Evolutionary conservation across 2,329 filamentous ascomycete species (phyloP), one percentile per base, ranked within the genome.

Genomic region (Aureobasidium sp.): DNA sequence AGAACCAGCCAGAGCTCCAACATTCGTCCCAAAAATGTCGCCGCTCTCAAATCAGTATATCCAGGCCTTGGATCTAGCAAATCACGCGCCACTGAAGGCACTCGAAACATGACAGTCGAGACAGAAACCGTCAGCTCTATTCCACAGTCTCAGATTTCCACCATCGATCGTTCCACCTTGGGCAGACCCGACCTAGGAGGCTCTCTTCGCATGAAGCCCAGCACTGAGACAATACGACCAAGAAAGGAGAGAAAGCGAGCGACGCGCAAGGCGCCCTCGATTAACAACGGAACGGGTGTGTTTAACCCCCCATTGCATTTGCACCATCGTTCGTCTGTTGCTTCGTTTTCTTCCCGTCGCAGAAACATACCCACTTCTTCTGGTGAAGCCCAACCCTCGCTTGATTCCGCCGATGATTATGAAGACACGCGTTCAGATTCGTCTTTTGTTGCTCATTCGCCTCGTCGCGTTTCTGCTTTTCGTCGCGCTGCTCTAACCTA

Each of bases 81-180:
- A 71, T 80, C 84, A 37, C 90, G 92, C 72, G 79, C 77, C 12
- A 78, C 81, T 57, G 90, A 96, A 71, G 87, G 86, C n/a, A 88
- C 89, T 39, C 86, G 88, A 71, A 94, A 90, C 69, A 97, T 99
- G 91, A 97, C 91, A 11, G 93, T 97, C 15, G 94, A 99, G 77
- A 97, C 94, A 0, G 94, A 99, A 75, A 96, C 92, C 0, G 94
- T 99, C 41, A 88, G 86, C 47, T 96, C 92, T 3, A 89, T 97
- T 61, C 91, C 92, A 12, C 92, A 96, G 70, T 84, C 92, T 31
- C 85, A 88, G 11, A 80, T 96, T 31, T 86, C 87, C 37, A 80
- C 75, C 39, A 79, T 79, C 48, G 85, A 87, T 64, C 78, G 84
- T 64, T 77, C 78, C 25, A 76, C 70, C 17, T 75, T 82, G n/a